These are phyloP conservation scores for Pythium sukuiense DNA, from an alignment of 352 stramenopile genomes.

Conservation along the genomic window DNA sequence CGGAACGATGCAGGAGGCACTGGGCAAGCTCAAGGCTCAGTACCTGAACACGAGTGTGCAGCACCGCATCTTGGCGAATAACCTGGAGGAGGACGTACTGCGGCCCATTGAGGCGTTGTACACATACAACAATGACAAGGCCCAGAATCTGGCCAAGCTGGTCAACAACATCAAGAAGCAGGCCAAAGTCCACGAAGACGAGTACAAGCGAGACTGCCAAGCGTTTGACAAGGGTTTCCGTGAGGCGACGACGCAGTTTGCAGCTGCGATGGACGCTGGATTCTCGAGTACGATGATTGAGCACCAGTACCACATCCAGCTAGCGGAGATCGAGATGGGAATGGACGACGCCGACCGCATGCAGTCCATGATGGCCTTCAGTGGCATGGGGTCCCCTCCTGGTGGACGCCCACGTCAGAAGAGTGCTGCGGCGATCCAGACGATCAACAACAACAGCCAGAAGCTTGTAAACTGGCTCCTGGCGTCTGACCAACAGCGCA, in stretches of 20 bases:
- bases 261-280: slow-evolving; percentile 67
- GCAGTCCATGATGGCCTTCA: slow-evolving; percentile 9
- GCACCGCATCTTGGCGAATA: slow-evolving; percentile 66
- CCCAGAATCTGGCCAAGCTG: slow-evolving; percentile 51
- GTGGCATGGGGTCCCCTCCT: neutral
- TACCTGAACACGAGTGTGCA: slow-evolving; percentile 86
- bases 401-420: slow-evolving; percentile 18
- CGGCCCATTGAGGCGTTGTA: slow-evolving; percentile 66
- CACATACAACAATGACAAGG: slow-evolving; percentile 51
- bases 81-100: slow-evolving; percentile 77
- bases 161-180: slow-evolving; percentile 76
- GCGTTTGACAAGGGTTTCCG: slow-evolving; percentile 75
- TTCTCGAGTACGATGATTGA: slow-evolving; percentile 75
- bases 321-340: slow-evolving; percentile 45
- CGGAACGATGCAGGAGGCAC: slow-evolving; percentile 53
- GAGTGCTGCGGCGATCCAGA: slow-evolving; percentile 32
- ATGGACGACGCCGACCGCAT: slow-evolving; percentile 12
- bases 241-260: slow-evolving; percentile 61
- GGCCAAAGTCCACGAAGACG: slow-evolving; percentile 68
- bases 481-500: slow-evolving; percentile 64
- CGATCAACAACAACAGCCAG: slow-evolving; percentile 63
- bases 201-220: slow-evolving; percentile 70
- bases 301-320: slow-evolving; percentile 54
- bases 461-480: slow-evolving; percentile 84
- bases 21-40: slow-evolving; percentile 62